Evolutionary conservation across 176 grass and related monocot species (phyloP).

Genomic region (Triticum monococcum): DNA sequence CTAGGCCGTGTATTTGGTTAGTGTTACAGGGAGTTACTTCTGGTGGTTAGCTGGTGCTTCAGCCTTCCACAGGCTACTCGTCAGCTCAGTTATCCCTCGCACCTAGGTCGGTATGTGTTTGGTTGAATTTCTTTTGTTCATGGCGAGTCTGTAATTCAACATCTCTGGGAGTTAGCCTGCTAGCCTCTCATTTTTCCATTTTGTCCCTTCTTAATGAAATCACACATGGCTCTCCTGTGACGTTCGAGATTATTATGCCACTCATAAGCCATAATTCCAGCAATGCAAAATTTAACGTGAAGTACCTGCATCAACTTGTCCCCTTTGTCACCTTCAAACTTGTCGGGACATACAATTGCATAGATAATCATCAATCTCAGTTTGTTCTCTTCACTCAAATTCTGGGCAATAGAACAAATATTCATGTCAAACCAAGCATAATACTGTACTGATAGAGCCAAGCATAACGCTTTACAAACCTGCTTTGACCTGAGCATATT

Average conservation of each 20-base stretch:
- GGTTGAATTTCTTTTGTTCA: too few relatives aligned
- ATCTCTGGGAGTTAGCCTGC: too few relatives aligned
- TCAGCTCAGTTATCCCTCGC: too few relatives aligned
- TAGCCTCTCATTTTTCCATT: not conserved
- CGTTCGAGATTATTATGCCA: not conserved
- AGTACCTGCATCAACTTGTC: constrained; percentile 94
- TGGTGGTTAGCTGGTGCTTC: not conserved
- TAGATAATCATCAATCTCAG: constrained; percentile 91
- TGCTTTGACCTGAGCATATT: constrained; percentile 80
- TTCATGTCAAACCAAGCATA: constrained; percentile 22
- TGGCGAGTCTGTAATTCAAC: too few relatives aligned
- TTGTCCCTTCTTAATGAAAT: not conserved
- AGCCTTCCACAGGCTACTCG: not conserved
- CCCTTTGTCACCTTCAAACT: constrained; percentile 98
- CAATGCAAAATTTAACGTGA: constrained; percentile 16
- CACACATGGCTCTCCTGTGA: not conserved
- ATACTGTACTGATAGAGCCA: not conserved
- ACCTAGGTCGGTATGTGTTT: too few relatives aligned
- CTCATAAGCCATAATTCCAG: not conserved
- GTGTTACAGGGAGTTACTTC: too few relatives aligned
- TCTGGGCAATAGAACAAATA: constrained; percentile 45
- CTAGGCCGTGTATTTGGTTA: too few relatives aligned
- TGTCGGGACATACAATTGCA: constrained; percentile 77
- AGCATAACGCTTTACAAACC: constrained; percentile 32
- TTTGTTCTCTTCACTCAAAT: constrained; percentile 94